Conservation (phyloP, 805 yeast genomes). For the Saturnispora saitoi region DNA sequence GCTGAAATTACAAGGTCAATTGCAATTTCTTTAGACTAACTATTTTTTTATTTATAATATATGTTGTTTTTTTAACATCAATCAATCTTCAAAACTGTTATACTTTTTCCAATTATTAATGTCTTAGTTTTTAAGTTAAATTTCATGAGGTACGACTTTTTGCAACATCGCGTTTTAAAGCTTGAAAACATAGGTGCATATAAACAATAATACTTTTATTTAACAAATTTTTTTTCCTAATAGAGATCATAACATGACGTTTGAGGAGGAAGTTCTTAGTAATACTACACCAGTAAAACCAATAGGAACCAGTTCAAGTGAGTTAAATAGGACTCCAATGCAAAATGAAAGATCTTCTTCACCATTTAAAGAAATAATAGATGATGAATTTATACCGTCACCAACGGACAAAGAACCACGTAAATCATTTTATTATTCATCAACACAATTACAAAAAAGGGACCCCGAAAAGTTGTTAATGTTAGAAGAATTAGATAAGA, state of each 20-base stretch:
- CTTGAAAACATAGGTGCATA: background rate
- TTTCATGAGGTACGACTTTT: too few species aligned
- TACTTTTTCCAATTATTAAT: too few species aligned
- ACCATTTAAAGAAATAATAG: background rate
- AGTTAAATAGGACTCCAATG: background rate
- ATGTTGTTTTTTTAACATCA: too few species aligned
- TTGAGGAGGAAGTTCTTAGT: background rate
- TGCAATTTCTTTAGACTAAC: too few species aligned
- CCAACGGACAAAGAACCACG: conserved; percentile 19
- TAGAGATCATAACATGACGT: background rate
- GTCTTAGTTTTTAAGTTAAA: too few species aligned
- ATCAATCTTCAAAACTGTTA: too few species aligned
- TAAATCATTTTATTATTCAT: conserved; percentile 26
- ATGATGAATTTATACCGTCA: conserved; percentile 10
- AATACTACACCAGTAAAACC: background rate
- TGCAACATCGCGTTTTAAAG: background rate
- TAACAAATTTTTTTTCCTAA: background rate
- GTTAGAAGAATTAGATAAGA: conserved; percentile 44
- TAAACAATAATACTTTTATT: background rate
- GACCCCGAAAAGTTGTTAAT: conserved; percentile 11
- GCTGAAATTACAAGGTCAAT: too few species aligned
- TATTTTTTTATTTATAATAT: too few species aligned
- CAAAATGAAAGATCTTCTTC: background rate
- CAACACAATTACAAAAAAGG: conserved; percentile 10
- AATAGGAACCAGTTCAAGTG: background rate